phyloP scores from a whole-genome alignment of 1,139 yeast genomes.

The Candida tetrigidarum region DNA sequence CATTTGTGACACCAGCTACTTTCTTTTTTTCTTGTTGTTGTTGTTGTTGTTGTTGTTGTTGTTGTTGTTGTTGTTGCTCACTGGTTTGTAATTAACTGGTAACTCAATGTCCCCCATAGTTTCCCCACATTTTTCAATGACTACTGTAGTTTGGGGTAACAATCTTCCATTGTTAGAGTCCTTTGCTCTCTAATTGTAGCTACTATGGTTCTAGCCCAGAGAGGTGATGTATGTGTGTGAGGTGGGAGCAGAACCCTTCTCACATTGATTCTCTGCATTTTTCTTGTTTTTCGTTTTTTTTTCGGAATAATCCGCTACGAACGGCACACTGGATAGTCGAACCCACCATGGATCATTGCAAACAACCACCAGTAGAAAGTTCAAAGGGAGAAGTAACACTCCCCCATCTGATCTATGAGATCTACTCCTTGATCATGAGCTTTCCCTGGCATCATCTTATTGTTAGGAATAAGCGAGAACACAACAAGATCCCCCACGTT shows the following conservation, averaged over 20 bases:
- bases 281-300: not conserved
- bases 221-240: not conserved
- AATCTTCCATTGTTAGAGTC: not conserved
- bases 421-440: no score
- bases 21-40: not conserved
- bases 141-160: not conserved
- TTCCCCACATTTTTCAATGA: slow-evolving; percentile 3
- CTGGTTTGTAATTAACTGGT: not conserved
- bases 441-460: no score
- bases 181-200: no score
- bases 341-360: no score
- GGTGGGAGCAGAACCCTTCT: no score
- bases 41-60: no score
- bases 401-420: not conserved
- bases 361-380: no score
- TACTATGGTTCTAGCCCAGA: no score
- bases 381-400: no score
- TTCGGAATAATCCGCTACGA: slow-evolving; percentile 1
- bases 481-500: slow-evolving; percentile 7
- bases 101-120: not conserved
- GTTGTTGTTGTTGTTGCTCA: not conserved
- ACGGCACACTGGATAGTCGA: no score
- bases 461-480: no score
- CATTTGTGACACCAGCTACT: not conserved
- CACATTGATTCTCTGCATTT: not conserved